Evolutionary conservation across 345 rosid species (phyloP).

Genomic region (Populus simonii): DNA sequence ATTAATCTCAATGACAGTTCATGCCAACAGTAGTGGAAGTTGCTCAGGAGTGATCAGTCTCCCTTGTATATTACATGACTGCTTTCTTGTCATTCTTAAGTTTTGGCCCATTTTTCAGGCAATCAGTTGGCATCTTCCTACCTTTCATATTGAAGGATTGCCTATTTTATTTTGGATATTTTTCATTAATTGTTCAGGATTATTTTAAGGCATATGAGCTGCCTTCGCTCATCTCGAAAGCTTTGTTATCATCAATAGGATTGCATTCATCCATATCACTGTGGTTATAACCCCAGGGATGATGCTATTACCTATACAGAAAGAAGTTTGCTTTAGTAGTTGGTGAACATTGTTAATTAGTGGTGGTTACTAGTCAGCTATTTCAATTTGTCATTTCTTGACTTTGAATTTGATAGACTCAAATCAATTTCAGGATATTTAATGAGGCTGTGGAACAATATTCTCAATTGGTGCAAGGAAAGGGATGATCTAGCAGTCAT

Average conservation of each 20-base stretch:
- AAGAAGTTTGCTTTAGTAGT: neutral
- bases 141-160: neutral
- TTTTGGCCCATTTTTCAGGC: neutral
- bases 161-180: neutral
- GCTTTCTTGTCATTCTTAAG: neutral
- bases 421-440: no score
- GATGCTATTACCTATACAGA: neutral
- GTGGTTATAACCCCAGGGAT: neutral
- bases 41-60: constrained; percentile 6
- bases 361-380: neutral
- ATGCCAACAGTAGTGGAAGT: constrained; percentile 6
- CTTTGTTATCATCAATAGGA: neutral
- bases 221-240: neutral
- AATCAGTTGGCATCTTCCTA: neutral
- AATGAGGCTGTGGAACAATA: no score
- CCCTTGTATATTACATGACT: neutral
- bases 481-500: no score
- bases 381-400: no score
- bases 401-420: no score
- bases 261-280: neutral
- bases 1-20: neutral
- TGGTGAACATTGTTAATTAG: neutral
- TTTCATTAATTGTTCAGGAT: neutral
- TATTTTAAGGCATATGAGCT: neutral
- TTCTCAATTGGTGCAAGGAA: no score